Base-by-base conservation (phyloP, 2,329 filamentous ascomycete genomes). In the Fusarium sp. region DNA sequence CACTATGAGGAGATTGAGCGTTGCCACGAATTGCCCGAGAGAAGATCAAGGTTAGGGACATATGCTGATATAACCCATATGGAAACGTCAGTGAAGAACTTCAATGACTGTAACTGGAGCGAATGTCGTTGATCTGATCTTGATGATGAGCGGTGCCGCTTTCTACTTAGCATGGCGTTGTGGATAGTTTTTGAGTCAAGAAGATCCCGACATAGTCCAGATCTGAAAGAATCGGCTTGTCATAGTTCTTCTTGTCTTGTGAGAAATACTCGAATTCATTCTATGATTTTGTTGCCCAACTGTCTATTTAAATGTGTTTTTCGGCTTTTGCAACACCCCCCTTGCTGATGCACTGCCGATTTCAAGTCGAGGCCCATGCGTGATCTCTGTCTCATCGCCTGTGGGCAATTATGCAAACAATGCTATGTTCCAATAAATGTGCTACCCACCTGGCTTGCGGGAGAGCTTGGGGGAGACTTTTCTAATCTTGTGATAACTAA, bases 141-240 rank as follows among this genome's bases (percentile, higher is more conserved):
- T 50, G 38, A 64, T 30, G 28, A 67, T 60, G 35, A 30, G 46
- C 25, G n/a, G 40, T 44, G 23, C 50, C 30, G 54, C 60, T 67
- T 69, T 50, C 58, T 69, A 52, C 50, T 69, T 69, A 69, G 67
- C 67, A 69, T 64, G 67, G 67, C 53, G 67, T 70, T 66, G 30
- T 60, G 67, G 67, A 54, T 49, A 59, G 59, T 46, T 60, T 69
- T 64, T 32, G 32, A 57, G 49, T 42, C 25, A 46, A 69, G 38
- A 64, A 42, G 57, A 57, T 46, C 23, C 43, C 32, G 66, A 49
- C n/a, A 53, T 42, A 28, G 19, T 28, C 30, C 23, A 64, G 40
- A 43, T 23, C 30, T 30, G 23, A 35, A 50, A 44, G 33, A 25
- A 16, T 43, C 25, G 30, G 25, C 18, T 15, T 57, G 11, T 44